These are phyloP conservation scores for Rhododendron williamsianum DNA, from an alignment of 148 eudicot genomes.

Conservation along the genomic window DNA sequence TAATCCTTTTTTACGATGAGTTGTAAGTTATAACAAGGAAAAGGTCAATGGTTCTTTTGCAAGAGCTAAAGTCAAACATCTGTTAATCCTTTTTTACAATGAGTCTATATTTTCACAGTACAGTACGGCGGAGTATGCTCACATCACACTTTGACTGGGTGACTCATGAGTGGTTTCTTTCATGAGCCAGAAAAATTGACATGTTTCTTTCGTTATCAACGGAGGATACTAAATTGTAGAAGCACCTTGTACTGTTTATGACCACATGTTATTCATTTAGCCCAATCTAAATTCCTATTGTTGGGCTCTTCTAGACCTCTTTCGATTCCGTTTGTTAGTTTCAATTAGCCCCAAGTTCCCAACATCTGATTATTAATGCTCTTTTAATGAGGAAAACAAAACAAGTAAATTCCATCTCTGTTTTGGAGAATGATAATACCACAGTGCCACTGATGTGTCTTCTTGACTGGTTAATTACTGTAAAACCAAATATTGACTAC, in stretches of 20 bases:
- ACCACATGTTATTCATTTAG: not conserved
- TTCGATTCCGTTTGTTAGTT: not conserved
- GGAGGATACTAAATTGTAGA: not conserved
- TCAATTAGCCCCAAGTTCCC: not conserved
- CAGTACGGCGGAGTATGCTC: not conserved
- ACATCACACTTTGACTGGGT: not conserved
- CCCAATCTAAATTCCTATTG: not conserved
- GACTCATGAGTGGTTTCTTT: not conserved
- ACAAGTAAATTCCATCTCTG: not conserved
- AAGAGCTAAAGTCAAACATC: not conserved
- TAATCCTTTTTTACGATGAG: not conserved
- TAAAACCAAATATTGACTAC: not conserved
- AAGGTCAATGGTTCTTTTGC: not conserved
- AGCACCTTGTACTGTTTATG: not conserved
- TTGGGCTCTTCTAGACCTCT: not conserved
- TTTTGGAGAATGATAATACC: not conserved
- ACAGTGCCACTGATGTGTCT: not conserved
- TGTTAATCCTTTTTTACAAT: not conserved
- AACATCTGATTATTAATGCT: not conserved
- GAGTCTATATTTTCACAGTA: not conserved
- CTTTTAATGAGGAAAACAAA: not conserved
- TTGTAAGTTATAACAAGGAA: too few species aligned
- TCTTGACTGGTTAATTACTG: not conserved
- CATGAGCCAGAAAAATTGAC: not conserved
- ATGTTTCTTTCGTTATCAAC: not conserved